These are phyloP conservation scores for Curvularia eragrostidis DNA, from an alignment of 2,329 filamentous ascomycete genomes.

Conservation along the genomic window DNA sequence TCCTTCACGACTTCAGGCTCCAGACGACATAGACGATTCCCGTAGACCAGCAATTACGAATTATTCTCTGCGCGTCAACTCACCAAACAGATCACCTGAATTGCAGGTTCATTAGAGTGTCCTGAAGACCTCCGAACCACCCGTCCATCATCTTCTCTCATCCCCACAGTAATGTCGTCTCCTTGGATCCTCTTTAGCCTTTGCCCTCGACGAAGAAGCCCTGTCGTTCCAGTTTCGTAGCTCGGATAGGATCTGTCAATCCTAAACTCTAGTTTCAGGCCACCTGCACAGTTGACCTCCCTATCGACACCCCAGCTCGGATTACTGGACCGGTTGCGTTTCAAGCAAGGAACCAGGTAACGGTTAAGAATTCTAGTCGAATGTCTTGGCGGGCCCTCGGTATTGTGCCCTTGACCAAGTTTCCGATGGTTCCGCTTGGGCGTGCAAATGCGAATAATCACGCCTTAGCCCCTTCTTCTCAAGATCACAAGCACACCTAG, in stretches of 20 bases:
- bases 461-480: background rate
- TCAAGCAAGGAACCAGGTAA: background rate
- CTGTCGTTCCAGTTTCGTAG: background rate
- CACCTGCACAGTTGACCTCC: background rate
- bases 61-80: constrained; percentile 21
- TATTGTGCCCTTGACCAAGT: background rate
- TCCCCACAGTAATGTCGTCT: constrained; percentile 34
- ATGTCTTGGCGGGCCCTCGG: background rate
- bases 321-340: background rate
- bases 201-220: background rate
- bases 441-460: background rate
- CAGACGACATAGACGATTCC: background rate
- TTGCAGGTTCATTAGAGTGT: constrained; percentile 47
- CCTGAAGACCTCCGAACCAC: constrained; percentile 47
- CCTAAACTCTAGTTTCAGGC: constrained; percentile 2
- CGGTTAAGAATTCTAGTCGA: background rate
- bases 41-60: background rate
- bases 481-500: background rate
- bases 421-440: constrained; percentile 1
- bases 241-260: background rate
- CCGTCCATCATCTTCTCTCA: constrained; percentile 52
- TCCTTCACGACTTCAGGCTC: background rate
- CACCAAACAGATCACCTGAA: constrained; percentile 59
- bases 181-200: background rate
- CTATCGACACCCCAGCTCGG: background rate